Evolutionary conservation across 2,329 filamentous ascomycete genomes (phyloP).

Genomic region (Nigrospora sphaerica): DNA sequence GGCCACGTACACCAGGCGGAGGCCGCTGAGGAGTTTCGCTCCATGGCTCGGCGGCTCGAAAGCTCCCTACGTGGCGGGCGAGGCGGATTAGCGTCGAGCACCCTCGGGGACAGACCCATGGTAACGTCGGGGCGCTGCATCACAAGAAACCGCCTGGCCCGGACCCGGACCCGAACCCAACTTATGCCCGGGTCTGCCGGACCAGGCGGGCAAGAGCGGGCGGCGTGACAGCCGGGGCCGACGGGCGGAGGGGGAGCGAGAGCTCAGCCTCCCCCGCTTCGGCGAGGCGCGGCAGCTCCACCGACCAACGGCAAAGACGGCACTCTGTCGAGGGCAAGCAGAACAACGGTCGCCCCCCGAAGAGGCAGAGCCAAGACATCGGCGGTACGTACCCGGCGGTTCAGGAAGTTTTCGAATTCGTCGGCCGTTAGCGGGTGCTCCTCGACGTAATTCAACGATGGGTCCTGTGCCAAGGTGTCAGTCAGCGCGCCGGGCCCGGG

Average conservation of each 20-base stretch:
- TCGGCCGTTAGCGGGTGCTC: conserved; percentile 43
- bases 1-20: conserved; percentile 45
- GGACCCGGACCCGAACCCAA: too few relatives aligned
- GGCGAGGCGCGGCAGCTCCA: neutral
- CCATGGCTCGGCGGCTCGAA: conserved; percentile 40
- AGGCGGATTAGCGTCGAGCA: neutral
- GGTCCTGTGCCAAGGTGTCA: conserved; percentile 30
- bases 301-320: neutral
- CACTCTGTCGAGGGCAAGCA: neutral
- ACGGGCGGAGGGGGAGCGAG: too few relatives aligned
- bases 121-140: too few relatives aligned
- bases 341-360: neutral
- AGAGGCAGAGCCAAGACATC: neutral
- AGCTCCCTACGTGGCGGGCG: conserved; percentile 33
- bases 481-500: too few relatives aligned
- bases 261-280: too few relatives aligned
- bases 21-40: conserved; percentile 39
- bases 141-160: too few relatives aligned
- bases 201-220: too few relatives aligned
- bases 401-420: conserved; percentile 52
- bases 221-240: too few relatives aligned
- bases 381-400: conserved; percentile 34
- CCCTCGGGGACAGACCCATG: neutral
- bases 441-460: conserved; percentile 40
- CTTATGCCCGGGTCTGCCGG: too few relatives aligned